Percentiles rank a stretch among this genome's conserved stretches.
Evolutionary conservation across 2,329 filamentous ascomycete species (phyloP).

Genomic region (Talaromyces islandicus): DNA sequence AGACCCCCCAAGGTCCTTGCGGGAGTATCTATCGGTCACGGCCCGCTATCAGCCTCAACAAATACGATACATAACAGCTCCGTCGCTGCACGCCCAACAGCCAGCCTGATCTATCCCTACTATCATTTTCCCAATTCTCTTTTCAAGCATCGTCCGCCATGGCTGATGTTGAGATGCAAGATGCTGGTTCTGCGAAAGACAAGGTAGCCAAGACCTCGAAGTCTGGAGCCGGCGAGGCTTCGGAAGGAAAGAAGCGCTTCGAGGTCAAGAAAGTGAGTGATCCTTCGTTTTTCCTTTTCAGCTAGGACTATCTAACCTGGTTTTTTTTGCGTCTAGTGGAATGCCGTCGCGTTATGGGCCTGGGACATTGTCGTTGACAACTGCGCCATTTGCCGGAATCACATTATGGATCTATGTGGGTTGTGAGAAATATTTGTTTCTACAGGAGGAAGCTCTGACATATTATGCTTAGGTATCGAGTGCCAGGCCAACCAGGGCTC

Average conservation of each 20-base stretch:
- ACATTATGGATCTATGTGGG: slow-evolving; percentile 98
- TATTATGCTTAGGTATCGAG: slow-evolving; percentile 65
- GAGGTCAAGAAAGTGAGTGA: slow-evolving; percentile 89
- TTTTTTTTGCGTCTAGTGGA: slow-evolving; percentile 66
- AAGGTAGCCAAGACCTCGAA: slow-evolving; percentile 50
- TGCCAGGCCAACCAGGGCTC: slow-evolving; percentile 98
- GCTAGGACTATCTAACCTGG: not conserved
- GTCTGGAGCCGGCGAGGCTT: slow-evolving; percentile 43
- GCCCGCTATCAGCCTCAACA: not conserved
- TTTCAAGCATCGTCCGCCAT: slow-evolving; percentile 45
- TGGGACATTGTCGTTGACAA: slow-evolving; percentile 99
- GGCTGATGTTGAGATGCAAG: slow-evolving; percentile 96
- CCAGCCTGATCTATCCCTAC: not conserved
- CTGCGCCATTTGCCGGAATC: slow-evolving; percentile 97
- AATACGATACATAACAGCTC: not conserved
- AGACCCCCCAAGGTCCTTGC: not conserved
- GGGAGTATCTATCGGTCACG: not conserved
- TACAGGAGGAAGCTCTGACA: slow-evolving; percentile 14
- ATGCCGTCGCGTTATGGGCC: slow-evolving; percentile 94
- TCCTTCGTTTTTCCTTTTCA: not conserved
- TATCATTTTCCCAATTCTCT: not conserved
- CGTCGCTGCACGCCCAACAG: not conserved
- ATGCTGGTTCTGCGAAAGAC: slow-evolving; percentile 54
- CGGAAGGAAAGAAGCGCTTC: slow-evolving; percentile 84
- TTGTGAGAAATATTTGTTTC: slow-evolving; percentile 10